Evolutionary conservation across 2,329 filamentous ascomycete genomes (phyloP), one percentile per base, ranked within the genome.

Genomic region (Elsinoe batatas): DNA sequence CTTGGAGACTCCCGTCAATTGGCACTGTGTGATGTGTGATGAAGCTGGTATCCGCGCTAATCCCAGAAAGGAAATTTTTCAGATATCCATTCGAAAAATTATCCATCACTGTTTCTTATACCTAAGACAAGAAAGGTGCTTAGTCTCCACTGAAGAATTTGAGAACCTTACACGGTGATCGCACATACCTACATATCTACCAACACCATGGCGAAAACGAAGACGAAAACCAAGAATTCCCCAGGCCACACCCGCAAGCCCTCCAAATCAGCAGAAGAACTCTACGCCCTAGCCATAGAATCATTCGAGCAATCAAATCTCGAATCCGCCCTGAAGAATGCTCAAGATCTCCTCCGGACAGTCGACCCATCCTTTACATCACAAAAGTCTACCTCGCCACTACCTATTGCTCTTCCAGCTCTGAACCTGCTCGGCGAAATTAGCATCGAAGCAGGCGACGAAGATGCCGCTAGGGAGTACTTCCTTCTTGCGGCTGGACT

Each of bases 361-460:
- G 76, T 74, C 57, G 70, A 74, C 59, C 68, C 69, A 35, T 37
- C 58, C 35, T 44, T 55, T 17, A 15, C 30, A 5, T 22, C 53
- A 15, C 15, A 36, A 15, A 57, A 53, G 55, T 57, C 62, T 35
- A 57, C 60, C 51, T 57, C 57, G 11, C 36, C 37, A 42, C 54
- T 55, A 1, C 49, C 56, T 15, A 65, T 65, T 36, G 78, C 79
- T 44, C 75, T 88, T 13, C 77, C 83, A 10, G 85, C 87, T 1
- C 73, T 91, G 50, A 88, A 85, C 62, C 74, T 95, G 33, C 78
- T 93, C 18, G 91, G 87, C 55, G 87, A 94, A 64, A 88, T 94
- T 64, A 79, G 83, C 63, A 79, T 95, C 56, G 89, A 95, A 67
- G 72, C 88, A 2, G 91, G 93, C 59, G 88, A 96, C 43, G 77